Evolutionary conservation across 441 rosid species (phyloP).

Genomic region (Croton laevigatus): DNA sequence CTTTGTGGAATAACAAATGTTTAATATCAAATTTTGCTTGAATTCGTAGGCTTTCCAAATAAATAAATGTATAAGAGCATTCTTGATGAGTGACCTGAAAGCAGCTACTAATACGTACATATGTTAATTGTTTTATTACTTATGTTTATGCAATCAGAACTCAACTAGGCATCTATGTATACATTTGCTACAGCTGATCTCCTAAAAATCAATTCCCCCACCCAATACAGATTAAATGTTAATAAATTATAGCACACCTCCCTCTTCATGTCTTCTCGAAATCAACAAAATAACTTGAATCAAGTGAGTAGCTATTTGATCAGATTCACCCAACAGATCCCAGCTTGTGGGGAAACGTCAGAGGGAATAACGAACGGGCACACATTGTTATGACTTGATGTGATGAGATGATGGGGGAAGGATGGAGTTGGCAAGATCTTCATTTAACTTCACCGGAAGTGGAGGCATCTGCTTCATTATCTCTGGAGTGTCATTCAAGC

Average conservation of each 20-base stretch:
- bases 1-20: too few relatives aligned
- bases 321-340: conserved; percentile 11
- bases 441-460: conserved; percentile 78
- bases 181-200: conserved; percentile 28
- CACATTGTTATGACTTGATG: conserved; percentile 39
- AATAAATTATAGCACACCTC: conserved; percentile 13
- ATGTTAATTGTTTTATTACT: too few relatives aligned
- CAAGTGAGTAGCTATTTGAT: conserved; percentile 16
- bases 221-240: conserved; percentile 10
- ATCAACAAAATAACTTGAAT: conserved; percentile 14
- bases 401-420: conserved; percentile 53
- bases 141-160: conserved; percentile 15
- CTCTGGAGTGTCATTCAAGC: conserved; percentile 80
- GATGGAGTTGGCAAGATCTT: conserved; percentile 68
- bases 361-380: conserved; percentile 25
- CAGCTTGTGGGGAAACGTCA: conserved; percentile 22
- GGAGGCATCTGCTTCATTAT: conserved; percentile 93
- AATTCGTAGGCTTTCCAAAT: too few relatives aligned
- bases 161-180: conserved; percentile 18
- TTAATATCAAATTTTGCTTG: too few relatives aligned
- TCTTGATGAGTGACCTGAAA: too few relatives aligned
- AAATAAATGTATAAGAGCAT: too few relatives aligned
- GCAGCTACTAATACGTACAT: too few relatives aligned
- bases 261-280: conserved; percentile 13
- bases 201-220: conserved; percentile 26